Evolutionary conservation across 495 filamentous ascomycete species (phyloP), one percentile per base, ranked within the genome.

Genomic region (Chaetomidium leptoderma): DNA sequence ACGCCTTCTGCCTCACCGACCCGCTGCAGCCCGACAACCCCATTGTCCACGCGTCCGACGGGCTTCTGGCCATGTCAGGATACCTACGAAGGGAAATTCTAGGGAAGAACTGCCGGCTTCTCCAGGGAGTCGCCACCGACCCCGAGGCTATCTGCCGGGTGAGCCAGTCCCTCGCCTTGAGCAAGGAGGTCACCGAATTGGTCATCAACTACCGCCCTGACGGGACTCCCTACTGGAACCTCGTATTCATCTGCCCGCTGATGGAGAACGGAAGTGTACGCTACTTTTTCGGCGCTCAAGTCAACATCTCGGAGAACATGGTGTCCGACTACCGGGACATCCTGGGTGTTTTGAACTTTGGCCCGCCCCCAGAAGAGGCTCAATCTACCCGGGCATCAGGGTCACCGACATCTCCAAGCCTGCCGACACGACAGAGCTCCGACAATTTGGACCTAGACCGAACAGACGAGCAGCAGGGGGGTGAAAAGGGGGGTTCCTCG

Each of bases 191-290:
- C 0, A 74, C 77, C 4, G 79, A 83, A 65, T 69, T 83, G 5
- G 53, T 83, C 24, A 63, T 82, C 21, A 83, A 81, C 53, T 72
- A 79, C 53, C 74, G 70, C 44, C 79, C 79, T 35, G 77, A 76
- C 51, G 80, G 80, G 3, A 71, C 74, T 24, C 76, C 79, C 0
- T 83, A 80, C 55, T 83, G 79, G 81, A 83, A 81, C 54, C 61
- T 84, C 23, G 60, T 83, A 8, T 80, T 81, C 53, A 63, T 78
- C 29, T 74, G 79, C 29, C 81, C 81, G 0, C 65, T 84, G 4
- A 70, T 76, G 47, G 70, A 69, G 23, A 52, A 71, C 1, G 80
- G 78, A 1, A 70, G 65, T 17, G 53, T 77, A 3, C 65, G 65
- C 0, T 83, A 74, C 71, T 80, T 72, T 57, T 73, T 84, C 11